Percentiles rank a stretch among this genome's conserved stretches.
Evolutionary conservation across 202 grass and related monocot genomes (phyloP).

Genomic region (Elaeis oleifera): DNA sequence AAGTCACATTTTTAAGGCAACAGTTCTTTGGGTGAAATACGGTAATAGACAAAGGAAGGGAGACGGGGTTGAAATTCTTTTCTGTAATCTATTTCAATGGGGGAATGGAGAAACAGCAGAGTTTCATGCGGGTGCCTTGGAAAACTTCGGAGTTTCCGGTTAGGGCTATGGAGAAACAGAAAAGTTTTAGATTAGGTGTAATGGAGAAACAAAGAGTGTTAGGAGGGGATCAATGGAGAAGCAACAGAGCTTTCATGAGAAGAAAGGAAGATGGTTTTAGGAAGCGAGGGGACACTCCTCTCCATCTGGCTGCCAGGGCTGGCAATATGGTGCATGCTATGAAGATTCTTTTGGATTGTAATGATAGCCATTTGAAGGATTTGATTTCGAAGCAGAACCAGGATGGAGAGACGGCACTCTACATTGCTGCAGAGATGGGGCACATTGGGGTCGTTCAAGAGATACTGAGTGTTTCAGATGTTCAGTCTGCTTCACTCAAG

Average conservation of each 20-base stretch:
- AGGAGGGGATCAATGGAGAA: neutral
- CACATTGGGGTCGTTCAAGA: constrained; percentile 7
- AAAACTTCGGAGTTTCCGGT: constrained; percentile 78
- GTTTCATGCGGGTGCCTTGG: constrained; percentile 34
- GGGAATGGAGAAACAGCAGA: constrained; percentile 77
- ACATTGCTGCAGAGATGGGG: constrained; percentile 15
- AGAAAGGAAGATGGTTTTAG: constrained; percentile 70
- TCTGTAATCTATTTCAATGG: neutral
- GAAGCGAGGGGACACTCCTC: constrained; percentile 5
- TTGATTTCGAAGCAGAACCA: constrained; percentile 12
- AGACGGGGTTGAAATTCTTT: neutral
- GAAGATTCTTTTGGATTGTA: constrained; percentile 11
- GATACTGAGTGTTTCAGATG: constrained; percentile 15
- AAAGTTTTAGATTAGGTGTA: constrained; percentile 20
- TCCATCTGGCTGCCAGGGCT: constrained; percentile 21
- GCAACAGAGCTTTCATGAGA: constrained; percentile 55
- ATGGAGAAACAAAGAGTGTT: constrained; percentile 14
- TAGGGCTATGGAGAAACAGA: constrained; percentile 55
- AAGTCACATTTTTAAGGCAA: no score
- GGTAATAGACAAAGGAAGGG: neutral
- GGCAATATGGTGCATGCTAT: constrained; percentile 4
- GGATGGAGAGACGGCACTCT: constrained; percentile 17
- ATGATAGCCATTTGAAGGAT: constrained; percentile 1
- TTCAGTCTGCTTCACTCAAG: constrained; percentile 12
- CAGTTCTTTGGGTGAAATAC: no score